Evolutionary conservation across 2,329 filamentous ascomycete genomes (phyloP), one percentile per base, ranked within the genome.

Genomic region (Lecanicillium sp.): DNA sequence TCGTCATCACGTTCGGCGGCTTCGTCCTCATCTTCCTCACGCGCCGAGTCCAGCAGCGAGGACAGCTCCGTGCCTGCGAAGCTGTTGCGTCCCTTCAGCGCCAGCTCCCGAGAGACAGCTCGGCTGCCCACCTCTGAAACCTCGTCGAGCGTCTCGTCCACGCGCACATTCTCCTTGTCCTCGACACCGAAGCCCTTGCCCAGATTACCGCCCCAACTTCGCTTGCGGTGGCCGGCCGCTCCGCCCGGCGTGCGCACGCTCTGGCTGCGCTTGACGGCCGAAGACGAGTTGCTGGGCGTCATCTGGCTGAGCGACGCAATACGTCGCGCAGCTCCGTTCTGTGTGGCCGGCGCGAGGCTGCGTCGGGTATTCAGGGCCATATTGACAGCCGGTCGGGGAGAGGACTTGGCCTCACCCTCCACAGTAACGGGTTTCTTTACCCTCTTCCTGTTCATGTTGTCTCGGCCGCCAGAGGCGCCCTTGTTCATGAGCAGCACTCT

Each of bases 301-400:
- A 97, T 94, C 67, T 96, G 88, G 62, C 86, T 94, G 29, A 97
- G 79, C 43, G 89, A 95, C 51, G 94, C 78, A 59, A 97, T 96
- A 41, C 93, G 83, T 33, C 91, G 79, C 62, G 82, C 77, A 61
- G 83, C 74, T 59, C 79, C 70, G 15, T 72, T 69, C 40, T 75
- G 67, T 15, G 68, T 72, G 1, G 79, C 64, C 48, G 58, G 65
- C 45, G 61, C 68, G 43, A 66, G 69, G 58, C 60, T 78, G 53
- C 74, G 66, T 64, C 75, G 73, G 57, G 78, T 68, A 4, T 70
- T 67, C 52, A 83, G 69, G 2, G 77, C 76, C 60, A 81, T 73
- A 56, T 68, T 75, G 50, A 81, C 68, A 7, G 70, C 73, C 1
- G 68, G 58, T 48, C 60, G 61, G 17, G 57, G 37, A 46, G 52